Conservation (phyloP, 345 rosid species). For the Aurinia saxatilis region DNA sequence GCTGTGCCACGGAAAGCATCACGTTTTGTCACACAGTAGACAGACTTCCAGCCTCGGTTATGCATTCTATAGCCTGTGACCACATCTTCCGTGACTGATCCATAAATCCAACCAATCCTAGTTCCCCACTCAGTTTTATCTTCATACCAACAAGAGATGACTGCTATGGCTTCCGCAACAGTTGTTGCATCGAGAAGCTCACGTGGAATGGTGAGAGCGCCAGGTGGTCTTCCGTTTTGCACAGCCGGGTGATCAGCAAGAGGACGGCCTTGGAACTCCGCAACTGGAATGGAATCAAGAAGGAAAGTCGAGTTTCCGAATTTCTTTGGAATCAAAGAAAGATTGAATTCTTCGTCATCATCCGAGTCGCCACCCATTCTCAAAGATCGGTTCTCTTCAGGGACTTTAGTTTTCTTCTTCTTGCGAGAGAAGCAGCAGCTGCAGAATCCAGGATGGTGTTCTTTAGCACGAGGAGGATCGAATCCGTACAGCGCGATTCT, state of each 20-base stretch:
- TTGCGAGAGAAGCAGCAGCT: slow-evolving; percentile 65
- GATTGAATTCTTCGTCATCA: slow-evolving; percentile 92
- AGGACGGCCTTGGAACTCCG: slow-evolving; percentile 97
- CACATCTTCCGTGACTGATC: slow-evolving; percentile 96
- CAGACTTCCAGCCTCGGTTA: slow-evolving; percentile 97
- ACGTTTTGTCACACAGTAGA: slow-evolving; percentile 92
- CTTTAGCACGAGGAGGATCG: slow-evolving; percentile 88
- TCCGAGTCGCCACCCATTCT: slow-evolving; percentile 93
- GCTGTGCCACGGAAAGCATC: slow-evolving; percentile 98
- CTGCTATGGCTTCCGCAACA: slow-evolving; percentile 96
- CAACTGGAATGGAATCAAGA: slow-evolving; percentile 84
- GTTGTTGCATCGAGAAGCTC: slow-evolving; percentile 95
- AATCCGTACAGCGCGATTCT: slow-evolving; percentile 90
- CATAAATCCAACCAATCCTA: slow-evolving; percentile 95
- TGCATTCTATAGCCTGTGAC: slow-evolving; percentile 99
- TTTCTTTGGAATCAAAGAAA: slow-evolving; percentile 67
- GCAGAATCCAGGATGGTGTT: slow-evolving; percentile 67
- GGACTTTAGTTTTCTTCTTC: slow-evolving; percentile 50
- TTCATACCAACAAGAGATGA: slow-evolving; percentile 98
- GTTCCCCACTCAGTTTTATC: slow-evolving; percentile 98
- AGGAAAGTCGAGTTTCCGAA: slow-evolving; percentile 87
- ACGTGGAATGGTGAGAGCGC: slow-evolving; percentile 87
- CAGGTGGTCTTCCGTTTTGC: slow-evolving; percentile 88
- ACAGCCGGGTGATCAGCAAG: slow-evolving; percentile 96
- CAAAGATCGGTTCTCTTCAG: slow-evolving; percentile 76